These are phyloP conservation scores for Trichophyton benhamiae DNA, from an alignment of 2,329 filamentous ascomycete genomes.

Conservation along the genomic window DNA sequence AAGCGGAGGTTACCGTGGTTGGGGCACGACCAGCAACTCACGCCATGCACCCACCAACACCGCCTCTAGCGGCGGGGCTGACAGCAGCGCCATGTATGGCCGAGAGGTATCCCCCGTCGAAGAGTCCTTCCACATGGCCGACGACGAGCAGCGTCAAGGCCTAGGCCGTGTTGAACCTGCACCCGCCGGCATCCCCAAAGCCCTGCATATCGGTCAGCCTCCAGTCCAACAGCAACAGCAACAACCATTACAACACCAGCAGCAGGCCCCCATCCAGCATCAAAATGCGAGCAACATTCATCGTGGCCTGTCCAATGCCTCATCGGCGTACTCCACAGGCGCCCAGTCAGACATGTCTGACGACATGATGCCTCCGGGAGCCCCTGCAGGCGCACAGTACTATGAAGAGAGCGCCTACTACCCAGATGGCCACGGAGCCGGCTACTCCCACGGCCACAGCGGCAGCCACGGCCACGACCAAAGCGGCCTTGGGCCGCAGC, in stretches of 20 bases:
- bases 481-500: conserved; percentile 45
- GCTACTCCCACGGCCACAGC: neutral
- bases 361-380: conserved; percentile 39
- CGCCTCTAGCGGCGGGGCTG: conserved; percentile 59
- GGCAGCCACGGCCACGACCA: conserved; percentile 17
- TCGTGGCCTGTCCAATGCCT: conserved; percentile 87
- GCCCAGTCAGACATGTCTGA: conserved; percentile 56
- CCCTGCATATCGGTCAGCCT: neutral
- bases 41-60: conserved; percentile 74
- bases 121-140: conserved; percentile 47
- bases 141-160: conserved; percentile 42
- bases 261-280: neutral
- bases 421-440: conserved; percentile 22
- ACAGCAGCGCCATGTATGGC: conserved; percentile 42
- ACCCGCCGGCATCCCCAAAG: conserved; percentile 36
- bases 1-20: conserved; percentile 67
- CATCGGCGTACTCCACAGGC: conserved; percentile 81
- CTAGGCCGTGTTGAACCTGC: conserved; percentile 69
- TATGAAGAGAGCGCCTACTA: conserved; percentile 48
- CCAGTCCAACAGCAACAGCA: neutral
- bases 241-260: conserved; percentile 50
- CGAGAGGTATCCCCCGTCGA: conserved; percentile 51
- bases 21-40: conserved; percentile 68
- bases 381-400: conserved; percentile 38
- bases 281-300: conserved; percentile 43